Evolutionary conservation across 139 green algal species (phyloP).

Genomic region (Asterochloris sp.): DNA sequence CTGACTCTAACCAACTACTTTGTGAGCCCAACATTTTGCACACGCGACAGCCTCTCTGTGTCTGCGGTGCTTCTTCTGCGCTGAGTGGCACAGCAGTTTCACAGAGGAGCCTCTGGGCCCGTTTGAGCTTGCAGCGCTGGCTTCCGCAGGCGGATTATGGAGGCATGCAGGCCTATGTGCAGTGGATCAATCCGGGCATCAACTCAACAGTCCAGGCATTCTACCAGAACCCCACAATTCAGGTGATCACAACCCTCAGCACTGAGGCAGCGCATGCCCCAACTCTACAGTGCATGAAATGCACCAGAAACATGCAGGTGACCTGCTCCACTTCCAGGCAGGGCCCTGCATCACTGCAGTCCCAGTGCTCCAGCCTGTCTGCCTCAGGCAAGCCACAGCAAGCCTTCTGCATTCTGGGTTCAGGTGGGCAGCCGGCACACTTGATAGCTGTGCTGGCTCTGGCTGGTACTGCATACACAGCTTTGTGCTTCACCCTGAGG

Average conservation of each 20-base stretch:
- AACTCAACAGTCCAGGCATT: slow-evolving; percentile 8
- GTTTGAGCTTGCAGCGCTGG: not conserved
- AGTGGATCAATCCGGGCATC: not conserved
- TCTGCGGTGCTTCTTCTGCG: not conserved
- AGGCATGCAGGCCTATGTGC: slow-evolving; percentile 15
- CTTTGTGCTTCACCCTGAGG: too few relatives aligned
- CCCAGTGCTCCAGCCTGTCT: too few relatives aligned
- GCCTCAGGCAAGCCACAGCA: too few relatives aligned
- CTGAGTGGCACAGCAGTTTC: not conserved
- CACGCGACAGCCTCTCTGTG: not conserved
- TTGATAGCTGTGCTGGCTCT: too few relatives aligned
- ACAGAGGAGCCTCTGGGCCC: not conserved
- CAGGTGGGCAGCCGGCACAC: too few relatives aligned
- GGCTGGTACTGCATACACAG: too few relatives aligned
- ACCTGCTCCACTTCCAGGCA: too few relatives aligned
- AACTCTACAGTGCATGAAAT: too few relatives aligned
- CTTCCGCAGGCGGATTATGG: slow-evolving; percentile 9
- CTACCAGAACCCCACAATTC: slow-evolving; percentile 8
- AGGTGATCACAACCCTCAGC: not conserved
- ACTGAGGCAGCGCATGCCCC: too few relatives aligned
- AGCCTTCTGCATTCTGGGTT: too few relatives aligned
- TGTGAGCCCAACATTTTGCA: not conserved
- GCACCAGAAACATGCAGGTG: too few relatives aligned
- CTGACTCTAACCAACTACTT: slow-evolving; percentile 25
- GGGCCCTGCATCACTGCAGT: too few relatives aligned